Evolutionary conservation across 75 land plant genomes (phyloP).

Genomic region (Pinus albicaulis): DNA sequence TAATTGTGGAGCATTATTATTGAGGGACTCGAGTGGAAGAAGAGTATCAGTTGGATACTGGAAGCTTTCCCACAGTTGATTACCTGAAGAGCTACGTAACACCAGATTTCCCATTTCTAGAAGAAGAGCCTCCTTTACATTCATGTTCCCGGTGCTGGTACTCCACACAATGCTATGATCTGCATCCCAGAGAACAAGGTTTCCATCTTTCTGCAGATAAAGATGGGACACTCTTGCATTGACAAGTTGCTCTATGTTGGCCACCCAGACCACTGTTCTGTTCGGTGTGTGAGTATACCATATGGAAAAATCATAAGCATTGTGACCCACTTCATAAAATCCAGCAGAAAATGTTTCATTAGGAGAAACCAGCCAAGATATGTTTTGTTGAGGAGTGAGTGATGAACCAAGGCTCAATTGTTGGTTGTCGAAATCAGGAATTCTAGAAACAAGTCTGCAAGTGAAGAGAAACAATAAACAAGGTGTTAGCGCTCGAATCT

Average conservation of each 20-base stretch:
- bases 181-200: slow-evolving; percentile 2
- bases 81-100: slow-evolving; percentile 1
- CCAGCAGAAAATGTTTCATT: neutral
- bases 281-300: neutral
- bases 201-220: neutral
- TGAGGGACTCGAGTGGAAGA: slow-evolving; percentile 13
- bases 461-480: neutral
- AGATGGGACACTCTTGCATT: neutral
- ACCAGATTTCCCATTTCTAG: slow-evolving; percentile 21
- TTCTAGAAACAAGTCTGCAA: neutral
- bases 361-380: neutral
- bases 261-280: slow-evolving; percentile 3
- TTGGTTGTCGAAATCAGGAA: neutral
- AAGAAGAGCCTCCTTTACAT: neutral
- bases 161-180: slow-evolving; percentile 12
- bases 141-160: slow-evolving; percentile 7
- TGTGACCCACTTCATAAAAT: neutral
- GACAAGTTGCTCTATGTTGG: neutral
- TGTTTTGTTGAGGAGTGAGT: neutral
- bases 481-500: too few species aligned
- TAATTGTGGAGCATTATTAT: neutral
- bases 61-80: slow-evolving; percentile 27
- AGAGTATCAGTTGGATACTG: slow-evolving; percentile 32
- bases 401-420: neutral
- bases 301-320: slow-evolving; percentile 5